A percentile compares a stretch with the other conserved stretches of the same genome.
Conservation (phyloP, 2,329 filamentous ascomycete species). For the Aureobasidium namibiae region DNA sequence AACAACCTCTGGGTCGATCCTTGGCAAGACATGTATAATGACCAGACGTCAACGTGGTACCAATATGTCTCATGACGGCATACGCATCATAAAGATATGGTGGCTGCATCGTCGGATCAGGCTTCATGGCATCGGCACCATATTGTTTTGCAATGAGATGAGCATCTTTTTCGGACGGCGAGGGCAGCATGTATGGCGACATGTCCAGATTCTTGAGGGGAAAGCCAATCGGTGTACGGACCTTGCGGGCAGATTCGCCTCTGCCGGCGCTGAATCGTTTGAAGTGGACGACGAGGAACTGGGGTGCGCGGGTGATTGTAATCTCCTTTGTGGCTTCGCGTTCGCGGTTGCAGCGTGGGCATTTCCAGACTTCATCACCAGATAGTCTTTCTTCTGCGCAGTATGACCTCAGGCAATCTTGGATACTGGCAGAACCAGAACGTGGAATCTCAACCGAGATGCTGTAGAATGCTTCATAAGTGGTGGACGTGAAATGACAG, state of each 20-base stretch:
- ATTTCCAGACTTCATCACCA: slow-evolving; percentile 62
- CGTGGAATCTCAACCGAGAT: slow-evolving; percentile 63
- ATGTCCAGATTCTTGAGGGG: slow-evolving; percentile 63
- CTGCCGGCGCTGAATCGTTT: slow-evolving; percentile 56
- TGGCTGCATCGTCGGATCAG: slow-evolving; percentile 36
- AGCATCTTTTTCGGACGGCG: slow-evolving; percentile 28
- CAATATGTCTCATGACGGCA: slow-evolving; percentile 71
- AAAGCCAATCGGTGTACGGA: slow-evolving; percentile 65
- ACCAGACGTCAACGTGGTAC: slow-evolving; percentile 58
- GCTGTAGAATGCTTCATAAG: slow-evolving; percentile 62
- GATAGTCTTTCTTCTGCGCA: slow-evolving; percentile 59
- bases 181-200: slow-evolving; percentile 50
- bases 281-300: slow-evolving; percentile 70
- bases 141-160: slow-evolving; percentile 25
- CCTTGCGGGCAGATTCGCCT: slow-evolving; percentile 54
- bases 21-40: slow-evolving; percentile 67
- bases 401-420: slow-evolving; percentile 63
- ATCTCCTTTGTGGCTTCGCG: slow-evolving; percentile 62
- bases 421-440: slow-evolving; percentile 50
- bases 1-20: slow-evolving; percentile 44
- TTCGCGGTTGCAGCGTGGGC: slow-evolving; percentile 63
- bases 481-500: slow-evolving; percentile 56
- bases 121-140: slow-evolving; percentile 27
- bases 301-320: slow-evolving; percentile 68
- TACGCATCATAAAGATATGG: slow-evolving; percentile 79